Evolutionary conservation across 1,139 yeast species (phyloP), one percentile per base, ranked within the genome.

Genomic region (Scheffersomyces quercinus): DNA sequence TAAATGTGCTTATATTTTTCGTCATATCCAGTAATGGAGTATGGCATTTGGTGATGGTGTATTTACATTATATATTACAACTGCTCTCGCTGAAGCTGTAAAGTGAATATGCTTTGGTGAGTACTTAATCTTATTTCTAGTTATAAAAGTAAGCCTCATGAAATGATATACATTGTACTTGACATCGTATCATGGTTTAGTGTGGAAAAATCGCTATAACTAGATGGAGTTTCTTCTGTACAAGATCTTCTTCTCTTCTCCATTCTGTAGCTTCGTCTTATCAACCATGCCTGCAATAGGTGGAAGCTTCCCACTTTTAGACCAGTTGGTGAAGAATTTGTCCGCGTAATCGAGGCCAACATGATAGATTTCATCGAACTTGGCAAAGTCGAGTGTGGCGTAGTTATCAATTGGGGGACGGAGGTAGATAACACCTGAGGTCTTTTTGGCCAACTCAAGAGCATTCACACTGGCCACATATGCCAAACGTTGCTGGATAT

Each of bases 381-480:
- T 89, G 12, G 85, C 91, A 66, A 93, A 93, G 58, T 93, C 99
- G 44, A 93, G 72, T 0, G 98, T 93, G 0, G 95, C 97, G 60
- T 83, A 91, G 49, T 81, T 78, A 55, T 91, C 97, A 55, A 93
- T 88, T 0, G 99, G 99, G 3, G 99, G 99, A 36, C 99, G 77
- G 55, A 90, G 70, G 59, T 93, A 93, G n/a, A 87, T 74, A 11
- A 93, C 95, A 0, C 96, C 97, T 0, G 90, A 88, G 0, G 91
- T 85, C 35, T 66, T 73, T 59, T 93, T 93, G 2, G 97, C 97
- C 44, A 79, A 74, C 58, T 93, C 97, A 40, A 93, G 69, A 0
- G 98, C 98, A 62, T 88, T 88, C 1, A 93, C 99, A 48, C 96
- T 88, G 0, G 97, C 88, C 26, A 93, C 99, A 64, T 93, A 93